A percentile compares a stretch with the other conserved stretches of the same genome.
These are phyloP conservation scores for Cladosporium sp. DNA, from an alignment of 2,329 filamentous ascomycete species.

Conservation along the genomic window DNA sequence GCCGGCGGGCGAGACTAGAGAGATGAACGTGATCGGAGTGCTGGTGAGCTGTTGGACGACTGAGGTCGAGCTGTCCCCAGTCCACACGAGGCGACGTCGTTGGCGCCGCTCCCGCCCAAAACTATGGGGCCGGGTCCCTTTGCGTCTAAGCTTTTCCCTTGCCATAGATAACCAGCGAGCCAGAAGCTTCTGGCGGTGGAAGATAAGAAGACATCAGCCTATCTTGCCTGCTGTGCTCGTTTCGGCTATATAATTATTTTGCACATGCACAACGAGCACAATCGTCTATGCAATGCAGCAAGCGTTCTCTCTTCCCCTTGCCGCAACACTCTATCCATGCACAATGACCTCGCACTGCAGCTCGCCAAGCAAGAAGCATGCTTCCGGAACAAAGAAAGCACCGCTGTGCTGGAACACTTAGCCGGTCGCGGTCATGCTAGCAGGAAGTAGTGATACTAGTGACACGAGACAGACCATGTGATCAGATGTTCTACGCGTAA, in stretches of 20 bases:
- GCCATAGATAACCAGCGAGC: too few relatives aligned
- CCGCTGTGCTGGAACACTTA: neutral
- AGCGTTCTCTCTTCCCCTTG: neutral
- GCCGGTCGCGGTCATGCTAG: neutral
- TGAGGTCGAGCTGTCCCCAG: constrained; percentile 1
- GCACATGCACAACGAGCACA: too few relatives aligned
- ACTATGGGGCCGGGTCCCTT: neutral
- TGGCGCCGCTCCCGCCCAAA: neutral
- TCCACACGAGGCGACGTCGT: neutral
- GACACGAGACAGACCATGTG: neutral
- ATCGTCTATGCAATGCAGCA: too few relatives aligned
- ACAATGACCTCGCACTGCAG: constrained; percentile 8
- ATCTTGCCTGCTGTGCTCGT: neutral
- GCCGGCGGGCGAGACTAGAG: neutral
- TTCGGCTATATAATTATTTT: too few relatives aligned
- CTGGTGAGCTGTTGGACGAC: neutral
- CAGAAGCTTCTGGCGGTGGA: too few relatives aligned
- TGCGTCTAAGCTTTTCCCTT: neutral
- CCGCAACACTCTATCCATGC: neutral
- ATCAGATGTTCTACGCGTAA: neutral
- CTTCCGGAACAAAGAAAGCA: constrained; percentile 1
- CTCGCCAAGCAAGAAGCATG: constrained; percentile 1
- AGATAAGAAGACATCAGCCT: neutral
- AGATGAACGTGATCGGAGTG: neutral
- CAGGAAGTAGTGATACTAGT: neutral